A percentile compares a stretch with the other conserved stretches of the same genome.
These are phyloP conservation scores for Calophaca sinica DNA, from an alignment of 306 rosid genomes.

Conservation along the genomic window DNA sequence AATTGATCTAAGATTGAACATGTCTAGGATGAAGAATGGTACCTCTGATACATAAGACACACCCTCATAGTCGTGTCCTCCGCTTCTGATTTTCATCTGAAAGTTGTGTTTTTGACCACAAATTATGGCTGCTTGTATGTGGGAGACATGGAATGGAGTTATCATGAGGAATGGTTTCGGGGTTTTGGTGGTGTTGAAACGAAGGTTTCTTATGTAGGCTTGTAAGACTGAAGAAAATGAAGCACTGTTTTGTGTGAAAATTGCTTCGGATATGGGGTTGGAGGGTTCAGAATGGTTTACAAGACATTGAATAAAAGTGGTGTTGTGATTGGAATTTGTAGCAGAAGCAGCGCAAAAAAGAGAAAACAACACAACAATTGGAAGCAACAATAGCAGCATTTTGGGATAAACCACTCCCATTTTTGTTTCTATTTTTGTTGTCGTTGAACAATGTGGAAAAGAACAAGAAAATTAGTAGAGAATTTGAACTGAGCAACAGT, in stretches of 20 bases:
- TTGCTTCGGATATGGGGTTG: conserved; percentile 51
- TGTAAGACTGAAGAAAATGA: conserved; percentile 58
- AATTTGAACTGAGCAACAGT: not conserved
- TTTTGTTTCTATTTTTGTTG: not conserved
- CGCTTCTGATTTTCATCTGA: conserved; percentile 64
- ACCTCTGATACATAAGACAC: conserved; percentile 52
- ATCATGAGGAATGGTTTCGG: conserved; percentile 59
- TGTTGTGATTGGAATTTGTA: conserved; percentile 27
- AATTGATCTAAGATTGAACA: conserved; percentile 64
- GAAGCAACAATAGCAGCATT: not conserved
- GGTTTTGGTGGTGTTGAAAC: conserved; percentile 65
- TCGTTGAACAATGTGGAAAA: not conserved
- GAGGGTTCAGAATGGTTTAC: conserved; percentile 44
- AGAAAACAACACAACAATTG: conserved; percentile 22
- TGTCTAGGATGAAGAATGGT: conserved; percentile 63
- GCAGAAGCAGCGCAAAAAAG: conserved; percentile 3
- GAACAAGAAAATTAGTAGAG: not conserved
- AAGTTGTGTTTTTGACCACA: conserved; percentile 54
- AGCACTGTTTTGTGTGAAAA: conserved; percentile 48
- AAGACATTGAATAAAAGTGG: conserved; percentile 55
- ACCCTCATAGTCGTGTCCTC: conserved; percentile 72
- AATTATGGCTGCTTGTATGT: conserved; percentile 53
- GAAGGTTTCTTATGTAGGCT: conserved; percentile 66
- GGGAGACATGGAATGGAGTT: conserved; percentile 58
- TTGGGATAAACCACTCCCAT: too few species aligned